Evolutionary conservation across 108 stramenopile genomes (phyloP).

Genomic region (Conticribra weissflogii): DNA sequence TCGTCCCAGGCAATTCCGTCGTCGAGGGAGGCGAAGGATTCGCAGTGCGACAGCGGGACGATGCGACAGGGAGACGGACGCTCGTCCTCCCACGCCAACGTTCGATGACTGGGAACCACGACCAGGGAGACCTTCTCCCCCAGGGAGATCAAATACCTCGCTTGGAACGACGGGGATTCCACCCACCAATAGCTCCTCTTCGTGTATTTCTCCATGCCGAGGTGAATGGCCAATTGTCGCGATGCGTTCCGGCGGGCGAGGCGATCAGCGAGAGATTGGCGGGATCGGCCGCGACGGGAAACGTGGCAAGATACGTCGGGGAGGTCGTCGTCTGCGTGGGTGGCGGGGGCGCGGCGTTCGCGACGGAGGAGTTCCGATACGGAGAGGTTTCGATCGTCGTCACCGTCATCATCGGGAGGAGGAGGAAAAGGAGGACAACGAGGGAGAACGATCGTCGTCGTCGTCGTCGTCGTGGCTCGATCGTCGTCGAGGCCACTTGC

Average conservation of each 20-base stretch:
- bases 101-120: slow-evolving; percentile 59
- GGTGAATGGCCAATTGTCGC: slow-evolving; percentile 56
- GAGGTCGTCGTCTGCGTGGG: too few relatives aligned
- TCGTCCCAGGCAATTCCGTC: slow-evolving; percentile 77
- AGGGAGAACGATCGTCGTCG: too few relatives aligned
- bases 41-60: slow-evolving; percentile 47
- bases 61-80: slow-evolving; percentile 29
- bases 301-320: too few relatives aligned
- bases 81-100: slow-evolving; percentile 43
- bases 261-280: not conserved
- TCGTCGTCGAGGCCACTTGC: too few relatives aligned
- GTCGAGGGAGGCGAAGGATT: slow-evolving; percentile 64
- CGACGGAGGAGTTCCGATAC: too few relatives aligned
- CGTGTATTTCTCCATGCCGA: slow-evolving; percentile 55
- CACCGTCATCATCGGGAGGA: too few relatives aligned
- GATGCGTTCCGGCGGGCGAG: slow-evolving; percentile 23
- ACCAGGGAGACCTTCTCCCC: slow-evolving; percentile 73
- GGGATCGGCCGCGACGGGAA: not conserved
- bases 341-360: too few relatives aligned
- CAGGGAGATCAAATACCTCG: slow-evolving; percentile 63
- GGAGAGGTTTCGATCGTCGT: too few relatives aligned
- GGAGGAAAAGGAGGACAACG: too few relatives aligned
- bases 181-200: slow-evolving; percentile 81
- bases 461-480: too few relatives aligned
- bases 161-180: slow-evolving; percentile 64